These are phyloP conservation scores for Dissophora ornata DNA, from an alignment of 192 early-diverging fungal genomes.

Conservation along the genomic window DNA sequence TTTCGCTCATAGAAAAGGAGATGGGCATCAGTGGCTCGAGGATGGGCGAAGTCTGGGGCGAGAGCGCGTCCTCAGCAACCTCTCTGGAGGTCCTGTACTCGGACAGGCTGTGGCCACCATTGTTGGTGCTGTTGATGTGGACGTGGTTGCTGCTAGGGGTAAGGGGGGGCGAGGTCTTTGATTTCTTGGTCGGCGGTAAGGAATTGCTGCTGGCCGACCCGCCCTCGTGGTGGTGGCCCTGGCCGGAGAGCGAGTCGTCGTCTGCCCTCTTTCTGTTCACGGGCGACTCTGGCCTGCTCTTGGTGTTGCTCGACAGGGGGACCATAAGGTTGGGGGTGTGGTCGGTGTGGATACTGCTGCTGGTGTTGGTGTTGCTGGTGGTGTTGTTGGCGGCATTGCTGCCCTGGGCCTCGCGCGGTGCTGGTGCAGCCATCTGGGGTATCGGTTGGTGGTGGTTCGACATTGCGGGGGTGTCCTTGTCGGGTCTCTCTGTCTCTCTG, in stretches of 20 bases:
- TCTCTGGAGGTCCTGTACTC: constrained; percentile 23
- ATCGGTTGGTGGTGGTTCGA: constrained; percentile 1
- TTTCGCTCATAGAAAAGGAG: constrained; percentile 6
- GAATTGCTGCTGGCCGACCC: constrained; percentile 14
- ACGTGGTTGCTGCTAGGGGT: not conserved
- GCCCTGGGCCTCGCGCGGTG: not conserved
- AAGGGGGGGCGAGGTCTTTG: constrained; percentile 39
- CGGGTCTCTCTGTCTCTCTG: too few relatives aligned
- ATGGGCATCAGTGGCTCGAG: constrained; percentile 23
- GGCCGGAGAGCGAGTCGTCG: constrained; percentile 16
- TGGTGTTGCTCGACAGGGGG: not conserved
- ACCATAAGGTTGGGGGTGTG: constrained; percentile 12
- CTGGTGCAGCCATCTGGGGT: constrained; percentile 3
- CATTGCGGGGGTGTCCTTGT: too few relatives aligned
- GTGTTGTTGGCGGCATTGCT: not conserved
- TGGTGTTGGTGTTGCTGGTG: constrained; percentile 2
- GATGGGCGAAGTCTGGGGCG: constrained; percentile 36
- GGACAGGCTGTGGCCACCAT: not conserved
- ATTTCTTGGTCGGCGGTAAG: constrained; percentile 37
- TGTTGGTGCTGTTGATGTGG: not conserved
- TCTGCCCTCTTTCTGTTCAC: constrained; percentile 45
- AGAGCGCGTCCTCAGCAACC: constrained; percentile 18
- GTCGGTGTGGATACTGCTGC: not conserved
- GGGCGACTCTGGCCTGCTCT: constrained; percentile 32
- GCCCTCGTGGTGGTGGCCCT: constrained; percentile 6